Evolutionary conservation across 768 basidiomycete genomes (phyloP), one percentile per base, ranked within the genome.

Genomic region (Boletus bicolor): DNA sequence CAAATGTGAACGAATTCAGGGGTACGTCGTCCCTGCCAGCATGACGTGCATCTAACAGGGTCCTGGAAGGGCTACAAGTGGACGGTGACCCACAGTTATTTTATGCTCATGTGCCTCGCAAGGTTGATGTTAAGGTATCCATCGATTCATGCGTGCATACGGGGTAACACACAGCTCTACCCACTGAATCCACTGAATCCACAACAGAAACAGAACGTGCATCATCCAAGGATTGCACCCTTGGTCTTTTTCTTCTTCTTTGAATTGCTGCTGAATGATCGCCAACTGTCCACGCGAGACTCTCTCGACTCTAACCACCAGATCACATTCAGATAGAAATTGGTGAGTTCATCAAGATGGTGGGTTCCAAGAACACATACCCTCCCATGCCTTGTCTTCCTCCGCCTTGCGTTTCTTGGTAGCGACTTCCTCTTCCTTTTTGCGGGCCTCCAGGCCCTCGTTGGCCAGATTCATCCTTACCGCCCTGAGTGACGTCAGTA

Each of bases 381-480:
- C 91, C 78, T 96, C 93, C 93, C 93, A 97, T 26, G 71, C 75
- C 63, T 85, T 88, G 63, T 95, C 91, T 7, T 94, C 91, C 62
- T 95, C 92, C 1, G 80, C 87, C 73, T 96, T 96, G 51, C 93
- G 81, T 71, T 96, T 96, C 75, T 73, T 85, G 36, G 83, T 65
- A 24, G 78, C 73, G 11, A 88, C 79, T 62, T 94, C 94, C 54
- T 93, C 91, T 50, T 97, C 93, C 68, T 92, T 93, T 78, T 88
- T 91, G 64, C 86, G 81, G n/a, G 94, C 94, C 68, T 96, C 93
- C 5, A 94, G 75, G 4, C 93, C 93, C 70, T 94, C 92, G 62
- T 94, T 94, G 8, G 92, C 92, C 53, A 94, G 72, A 67, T 92
- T 92, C 84, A 93, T 85, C 77, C 93, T 93, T 64, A 93, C 74